Evolutionary conservation across 768 basidiomycete genomes (phyloP).

Genomic region (Lentinula detonsa): DNA sequence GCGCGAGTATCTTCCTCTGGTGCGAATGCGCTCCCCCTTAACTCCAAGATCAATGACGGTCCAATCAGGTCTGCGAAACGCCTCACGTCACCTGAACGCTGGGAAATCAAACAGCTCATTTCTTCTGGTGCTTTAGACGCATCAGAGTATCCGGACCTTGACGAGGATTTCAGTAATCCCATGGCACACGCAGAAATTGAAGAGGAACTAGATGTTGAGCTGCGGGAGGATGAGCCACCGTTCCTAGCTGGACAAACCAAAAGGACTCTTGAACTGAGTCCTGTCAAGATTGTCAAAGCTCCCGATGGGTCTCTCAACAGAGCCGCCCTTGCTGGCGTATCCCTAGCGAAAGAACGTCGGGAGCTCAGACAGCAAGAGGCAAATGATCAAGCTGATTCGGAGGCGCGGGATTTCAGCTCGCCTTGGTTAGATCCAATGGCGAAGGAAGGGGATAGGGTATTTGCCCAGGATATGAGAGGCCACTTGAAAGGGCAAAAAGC

Average conservation of each 20-base stretch:
- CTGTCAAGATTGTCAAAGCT: slow-evolving; percentile 97
- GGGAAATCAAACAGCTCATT: slow-evolving; percentile 99
- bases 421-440: slow-evolving; percentile 99
- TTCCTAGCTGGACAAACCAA: slow-evolving; percentile 97
- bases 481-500: slow-evolving; percentile 79
- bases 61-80: slow-evolving; percentile 79
- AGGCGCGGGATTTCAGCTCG: slow-evolving; percentile 89
- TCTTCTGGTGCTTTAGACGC: slow-evolving; percentile 90
- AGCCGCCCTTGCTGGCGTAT: slow-evolving; percentile 90
- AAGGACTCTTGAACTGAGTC: slow-evolving; percentile 89
- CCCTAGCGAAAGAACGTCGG: slow-evolving; percentile 90
- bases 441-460: slow-evolving; percentile 75
- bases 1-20: slow-evolving; percentile 62
- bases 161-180: slow-evolving; percentile 78
- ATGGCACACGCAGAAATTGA: slow-evolving; percentile 82
- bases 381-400: slow-evolving; percentile 91
- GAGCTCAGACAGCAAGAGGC: slow-evolving; percentile 92
- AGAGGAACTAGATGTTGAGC: slow-evolving; percentile 95
- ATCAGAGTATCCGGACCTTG: slow-evolving; percentile 90
- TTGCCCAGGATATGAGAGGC: slow-evolving; percentile 89
- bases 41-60: slow-evolving; percentile 42
- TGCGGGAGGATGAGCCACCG: slow-evolving; percentile 93
- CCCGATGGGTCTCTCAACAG: slow-evolving; percentile 96
- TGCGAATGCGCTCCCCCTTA: slow-evolving; percentile 81
- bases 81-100: slow-evolving; percentile 92